These are phyloP conservation scores for Ulota crispa DNA, from an alignment of 225 moss, liverwort and hornwort genomes.

Conservation along the genomic window DNA sequence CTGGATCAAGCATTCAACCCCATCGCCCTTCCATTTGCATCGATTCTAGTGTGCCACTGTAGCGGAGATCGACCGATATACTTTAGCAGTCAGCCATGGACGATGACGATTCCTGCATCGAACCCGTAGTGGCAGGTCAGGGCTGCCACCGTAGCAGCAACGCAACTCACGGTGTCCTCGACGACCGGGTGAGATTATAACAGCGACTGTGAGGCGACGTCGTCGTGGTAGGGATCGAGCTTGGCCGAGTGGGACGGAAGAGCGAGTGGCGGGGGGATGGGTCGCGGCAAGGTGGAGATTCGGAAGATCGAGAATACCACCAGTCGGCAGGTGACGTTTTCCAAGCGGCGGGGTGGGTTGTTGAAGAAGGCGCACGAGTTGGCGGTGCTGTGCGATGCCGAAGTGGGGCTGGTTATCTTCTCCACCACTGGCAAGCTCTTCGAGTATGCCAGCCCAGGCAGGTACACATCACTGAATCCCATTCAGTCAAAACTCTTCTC, in stretches of 20 bases:
- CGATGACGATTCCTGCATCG: constrained; percentile 8
- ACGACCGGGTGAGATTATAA: constrained; percentile 8
- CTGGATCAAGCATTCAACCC: not conserved
- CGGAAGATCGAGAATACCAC: constrained; percentile 59
- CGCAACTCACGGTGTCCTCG: constrained; percentile 7
- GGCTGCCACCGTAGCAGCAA: not conserved
- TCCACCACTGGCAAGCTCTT: constrained; percentile 59
- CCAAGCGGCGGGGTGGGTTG: constrained; percentile 52
- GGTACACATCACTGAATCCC: constrained; percentile 21
- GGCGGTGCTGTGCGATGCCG: constrained; percentile 59
- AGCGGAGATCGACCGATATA: not conserved
- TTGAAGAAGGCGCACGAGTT: constrained; percentile 59
- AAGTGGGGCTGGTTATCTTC: constrained; percentile 52
- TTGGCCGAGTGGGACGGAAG: not conserved
- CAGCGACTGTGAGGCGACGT: constrained; percentile 16
- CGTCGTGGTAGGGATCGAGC: not conserved
- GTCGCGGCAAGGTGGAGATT: constrained; percentile 61
- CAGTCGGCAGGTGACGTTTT: constrained; percentile 58
- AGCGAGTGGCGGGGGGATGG: constrained; percentile 28
- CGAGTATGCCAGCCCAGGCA: constrained; percentile 54
- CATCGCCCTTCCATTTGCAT: not conserved
- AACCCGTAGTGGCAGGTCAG: constrained; percentile 9
- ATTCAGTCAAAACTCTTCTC: not conserved
- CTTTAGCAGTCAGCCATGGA: constrained; percentile 20
- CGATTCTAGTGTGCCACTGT: not conserved